Evolutionary conservation across 2,329 filamentous ascomycete genomes (phyloP).

Genomic region (Aaosphaeria pasadenensis): DNA sequence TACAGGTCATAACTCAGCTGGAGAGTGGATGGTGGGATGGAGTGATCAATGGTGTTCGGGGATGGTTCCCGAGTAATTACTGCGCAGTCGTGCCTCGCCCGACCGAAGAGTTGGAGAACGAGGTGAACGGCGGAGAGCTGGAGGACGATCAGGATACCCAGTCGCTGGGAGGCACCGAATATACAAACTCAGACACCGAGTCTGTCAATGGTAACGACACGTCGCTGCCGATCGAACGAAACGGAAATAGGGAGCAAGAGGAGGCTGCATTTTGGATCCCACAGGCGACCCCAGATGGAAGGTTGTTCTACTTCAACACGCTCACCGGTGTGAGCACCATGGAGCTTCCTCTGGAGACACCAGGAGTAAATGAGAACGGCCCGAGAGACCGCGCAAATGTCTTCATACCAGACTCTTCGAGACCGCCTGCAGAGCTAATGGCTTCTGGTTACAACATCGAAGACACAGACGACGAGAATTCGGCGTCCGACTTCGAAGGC

Average conservation of each 20-base stretch:
- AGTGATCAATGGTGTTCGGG: constrained; percentile 91
- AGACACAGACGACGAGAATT: constrained; percentile 85
- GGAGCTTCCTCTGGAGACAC: constrained; percentile 91
- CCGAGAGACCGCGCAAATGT: constrained; percentile 87
- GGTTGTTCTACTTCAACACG: constrained; percentile 97
- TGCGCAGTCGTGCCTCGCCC: constrained; percentile 80
- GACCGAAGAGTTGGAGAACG: constrained; percentile 67
- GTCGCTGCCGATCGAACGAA: constrained; percentile 65
- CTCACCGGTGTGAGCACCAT: constrained; percentile 92
- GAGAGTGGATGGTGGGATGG: constrained; percentile 99
- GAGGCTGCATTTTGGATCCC: constrained; percentile 98
- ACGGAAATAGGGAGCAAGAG: constrained; percentile 65
- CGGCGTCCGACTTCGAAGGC: constrained; percentile 77
- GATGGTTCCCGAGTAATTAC: constrained; percentile 99
- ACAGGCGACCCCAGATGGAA: constrained; percentile 88
- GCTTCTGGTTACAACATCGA: constrained; percentile 74
- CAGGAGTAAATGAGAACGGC: constrained; percentile 76
- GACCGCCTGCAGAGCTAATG: constrained; percentile 88
- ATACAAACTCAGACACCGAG: constrained; percentile 46
- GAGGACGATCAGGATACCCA: constrained; percentile 47
- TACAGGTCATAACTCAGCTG: constrained; percentile 96
- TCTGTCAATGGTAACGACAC: constrained; percentile 37
- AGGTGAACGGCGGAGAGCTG: constrained; percentile 55
- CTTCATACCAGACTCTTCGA: constrained; percentile 82
- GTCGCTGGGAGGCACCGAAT: constrained; percentile 41